Evolutionary conservation across 2,329 filamentous ascomycete genomes (phyloP), one percentile per base, ranked within the genome.

Genomic region (Pleomassaria siparia): DNA sequence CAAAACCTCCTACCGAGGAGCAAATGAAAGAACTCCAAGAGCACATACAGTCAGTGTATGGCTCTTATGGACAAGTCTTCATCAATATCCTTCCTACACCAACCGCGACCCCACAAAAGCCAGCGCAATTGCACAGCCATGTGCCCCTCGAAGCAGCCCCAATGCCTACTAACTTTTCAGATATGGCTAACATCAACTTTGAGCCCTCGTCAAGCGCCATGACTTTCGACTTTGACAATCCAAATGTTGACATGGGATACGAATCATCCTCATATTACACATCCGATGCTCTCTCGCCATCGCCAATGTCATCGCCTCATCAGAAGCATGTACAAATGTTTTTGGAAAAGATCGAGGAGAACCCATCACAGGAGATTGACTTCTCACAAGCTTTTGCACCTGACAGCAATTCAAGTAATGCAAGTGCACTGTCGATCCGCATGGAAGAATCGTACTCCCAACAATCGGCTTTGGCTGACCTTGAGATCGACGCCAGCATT

Each of bases 401-500:
- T 12, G 44, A 59, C 13, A 54, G 58, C 29, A 53, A 47, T 21
- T 53, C 58, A 13, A 63, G 60, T 50, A 51, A 58, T 7, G 54
- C 61, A 29, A 47, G 59, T 32, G 49, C 47, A 4, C 22, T 55
- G 7, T 56, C 59, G 4, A 51, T 55, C 28, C 45, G 58, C 8
- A 35, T 33, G 29, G 28, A 20, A n/a, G 47, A 41, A 33, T 41
- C 49, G 7, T 16, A 43, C 11, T 24, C 47, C 20, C 53, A 58
- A 16, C 43, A 56, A 26, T 54, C 56, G 20, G 53, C 59, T 11
- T 62, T 66, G 51, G 54, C 58, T 15, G 79, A 78, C 36, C 68
- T 80, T 26, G 77, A 81, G 50, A 74, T 84, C 21, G 80, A 84
- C 49, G 81, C 82, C n/a, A 82, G 77, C 28, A 80, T 84, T 46